Evolutionary conservation across 495 filamentous ascomycete genomes (phyloP).

Genomic region (Choiromyces venosus): DNA sequence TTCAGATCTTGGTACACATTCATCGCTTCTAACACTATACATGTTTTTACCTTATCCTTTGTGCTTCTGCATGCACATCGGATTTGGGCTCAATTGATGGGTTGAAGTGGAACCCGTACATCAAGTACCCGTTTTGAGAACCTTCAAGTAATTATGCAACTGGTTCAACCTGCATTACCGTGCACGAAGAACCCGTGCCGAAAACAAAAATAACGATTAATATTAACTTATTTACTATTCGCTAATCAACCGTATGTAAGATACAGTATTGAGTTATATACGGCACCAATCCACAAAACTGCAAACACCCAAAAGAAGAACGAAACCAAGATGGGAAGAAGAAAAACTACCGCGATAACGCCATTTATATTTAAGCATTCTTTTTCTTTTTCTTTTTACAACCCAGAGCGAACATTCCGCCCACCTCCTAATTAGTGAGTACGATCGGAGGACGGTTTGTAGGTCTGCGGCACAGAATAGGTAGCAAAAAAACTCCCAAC

Average conservation of each 20-base stretch:
- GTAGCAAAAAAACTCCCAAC: slow-evolving; percentile 1
- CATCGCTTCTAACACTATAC: no score
- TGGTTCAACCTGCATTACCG: background rate
- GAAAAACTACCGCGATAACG: background rate
- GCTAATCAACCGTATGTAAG: background rate
- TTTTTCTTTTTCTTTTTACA: slow-evolving; percentile 1
- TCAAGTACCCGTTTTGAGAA: background rate
- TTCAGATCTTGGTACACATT: no score
- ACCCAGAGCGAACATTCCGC: background rate
- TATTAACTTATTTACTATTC: background rate
- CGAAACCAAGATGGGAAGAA: background rate
- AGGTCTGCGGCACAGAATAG: background rate
- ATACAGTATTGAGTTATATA: background rate
- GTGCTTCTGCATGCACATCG: background rate
- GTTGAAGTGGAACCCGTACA: background rate
- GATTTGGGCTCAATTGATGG: background rate
- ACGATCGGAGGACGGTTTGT: background rate
- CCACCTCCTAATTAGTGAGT: background rate
- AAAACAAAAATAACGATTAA: background rate
- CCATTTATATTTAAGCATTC: background rate
- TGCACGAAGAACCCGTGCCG: background rate
- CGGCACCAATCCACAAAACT: background rate
- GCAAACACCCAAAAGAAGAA: background rate
- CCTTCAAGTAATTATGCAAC: background rate
- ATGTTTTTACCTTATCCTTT: no score